Evolutionary conservation across 228 moss, liverwort and hornwort species (phyloP).

Genomic region (Sphagnum fallax): DNA sequence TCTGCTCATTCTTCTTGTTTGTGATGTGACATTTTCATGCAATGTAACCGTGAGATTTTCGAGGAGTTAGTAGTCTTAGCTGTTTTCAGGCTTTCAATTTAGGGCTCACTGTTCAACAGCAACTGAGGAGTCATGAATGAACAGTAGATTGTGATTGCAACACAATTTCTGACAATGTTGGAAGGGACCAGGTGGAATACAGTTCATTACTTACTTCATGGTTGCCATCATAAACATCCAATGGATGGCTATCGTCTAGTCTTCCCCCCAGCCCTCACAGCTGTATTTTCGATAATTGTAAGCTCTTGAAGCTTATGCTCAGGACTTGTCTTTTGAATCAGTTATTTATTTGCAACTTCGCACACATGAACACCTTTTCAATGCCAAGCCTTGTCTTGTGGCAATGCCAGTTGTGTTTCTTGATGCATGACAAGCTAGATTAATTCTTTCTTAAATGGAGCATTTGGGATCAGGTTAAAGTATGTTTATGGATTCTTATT

Average conservation of each 20-base stretch:
- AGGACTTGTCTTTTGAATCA: background rate
- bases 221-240: slow-evolving; percentile 98
- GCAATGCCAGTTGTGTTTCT: background rate
- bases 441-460: background rate
- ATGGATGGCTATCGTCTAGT: slow-evolving; percentile 94
- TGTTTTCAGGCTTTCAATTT: background rate
- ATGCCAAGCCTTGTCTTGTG: background rate
- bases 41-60: background rate
- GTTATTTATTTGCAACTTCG: background rate
- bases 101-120: too few species aligned
- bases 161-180: slow-evolving; percentile 6
- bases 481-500: background rate
- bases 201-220: slow-evolving; percentile 87
- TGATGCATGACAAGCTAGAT: background rate
- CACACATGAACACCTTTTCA: background rate
- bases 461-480: background rate
- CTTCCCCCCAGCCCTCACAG: slow-evolving; percentile 87
- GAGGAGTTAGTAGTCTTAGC: background rate
- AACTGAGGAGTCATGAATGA: too few species aligned
- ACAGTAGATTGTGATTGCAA: too few species aligned
- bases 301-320: slow-evolving; percentile 6
- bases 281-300: slow-evolving; percentile 72
- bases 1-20: slow-evolving; percentile 4
- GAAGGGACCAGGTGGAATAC: slow-evolving; percentile 70
- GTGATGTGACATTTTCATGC: background rate